Percentiles rank a stretch among this genome's conserved stretches.
Evolutionary conservation across 78 protist genomes (phyloP).

Genomic region (Dictyostelium capitatum): DNA sequence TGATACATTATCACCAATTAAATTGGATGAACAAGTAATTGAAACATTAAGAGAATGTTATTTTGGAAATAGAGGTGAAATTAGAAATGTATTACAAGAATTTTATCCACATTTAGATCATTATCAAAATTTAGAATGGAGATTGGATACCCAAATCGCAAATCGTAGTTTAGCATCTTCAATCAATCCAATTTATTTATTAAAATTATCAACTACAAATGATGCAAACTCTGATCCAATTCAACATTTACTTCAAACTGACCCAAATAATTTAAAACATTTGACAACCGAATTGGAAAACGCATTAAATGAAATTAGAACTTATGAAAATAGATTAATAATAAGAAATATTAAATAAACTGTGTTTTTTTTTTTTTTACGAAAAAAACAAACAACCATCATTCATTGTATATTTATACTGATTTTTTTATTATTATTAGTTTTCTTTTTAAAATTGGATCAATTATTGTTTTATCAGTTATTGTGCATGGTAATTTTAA

Average conservation of each 20-base stretch:
- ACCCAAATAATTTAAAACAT: slow-evolving; percentile 82
- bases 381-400: no score
- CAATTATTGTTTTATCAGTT: neutral
- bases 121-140: slow-evolving; percentile 75
- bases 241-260: slow-evolving; percentile 64
- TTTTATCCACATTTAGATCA: slow-evolving; percentile 79
- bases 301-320: slow-evolving; percentile 70
- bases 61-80: slow-evolving; percentile 59
- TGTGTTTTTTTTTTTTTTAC: no score
- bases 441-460: neutral
- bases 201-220: slow-evolving; percentile 39
- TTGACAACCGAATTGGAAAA: slow-evolving; percentile 71
- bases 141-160: slow-evolving; percentile 79
- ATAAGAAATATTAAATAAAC: slow-evolving; percentile 83
- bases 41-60: slow-evolving; percentile 46
- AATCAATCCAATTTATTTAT: slow-evolving; percentile 68
- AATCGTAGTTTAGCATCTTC: slow-evolving; percentile 65
- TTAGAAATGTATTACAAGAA: slow-evolving; percentile 69
- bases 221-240: slow-evolving; percentile 4
- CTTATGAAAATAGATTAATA: slow-evolving; percentile 72
- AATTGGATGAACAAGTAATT: slow-evolving; percentile 14
- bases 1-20: slow-evolving; percentile 35
- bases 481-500: neutral
- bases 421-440: neutral
- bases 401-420: neutral